Percentiles rank a stretch among this genome's conserved stretches.
phyloP scores from a whole-genome alignment of 345 rosid genomes.

The Brassica cretica region DNA sequence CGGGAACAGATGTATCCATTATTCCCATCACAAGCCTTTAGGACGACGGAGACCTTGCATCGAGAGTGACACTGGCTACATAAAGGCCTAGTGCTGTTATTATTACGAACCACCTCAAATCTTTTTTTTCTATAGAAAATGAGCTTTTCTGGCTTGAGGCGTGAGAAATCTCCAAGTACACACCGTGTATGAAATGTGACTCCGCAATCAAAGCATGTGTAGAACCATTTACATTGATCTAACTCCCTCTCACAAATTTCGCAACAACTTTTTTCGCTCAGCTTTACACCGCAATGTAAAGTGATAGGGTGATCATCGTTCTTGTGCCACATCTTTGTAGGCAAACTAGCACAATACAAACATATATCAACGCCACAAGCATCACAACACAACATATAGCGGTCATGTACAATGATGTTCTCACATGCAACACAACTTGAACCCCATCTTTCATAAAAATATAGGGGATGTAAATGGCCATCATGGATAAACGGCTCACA shows the following conservation, averaged over 20 bases:
- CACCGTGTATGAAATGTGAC: neutral
- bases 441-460: neutral
- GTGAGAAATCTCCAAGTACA: neutral
- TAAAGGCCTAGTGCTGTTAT: neutral
- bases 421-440: neutral
- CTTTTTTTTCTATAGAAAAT: neutral
- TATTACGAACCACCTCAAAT: neutral
- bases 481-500: constrained; percentile 1
- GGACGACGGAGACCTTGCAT: neutral
- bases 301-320: neutral
- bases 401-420: neutral
- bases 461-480: constrained; percentile 17
- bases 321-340: neutral
- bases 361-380: neutral
- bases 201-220: neutral
- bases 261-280: neutral
- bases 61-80: neutral
- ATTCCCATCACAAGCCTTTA: neutral
- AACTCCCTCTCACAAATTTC: neutral
- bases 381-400: neutral
- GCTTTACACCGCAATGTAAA: neutral
- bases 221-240: neutral
- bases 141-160: neutral
- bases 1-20: neutral
- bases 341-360: neutral